Evolutionary conservation across 2,329 filamentous ascomycete species (phyloP).

Genomic region (Gnomoniopsis smithogilvyi): DNA sequence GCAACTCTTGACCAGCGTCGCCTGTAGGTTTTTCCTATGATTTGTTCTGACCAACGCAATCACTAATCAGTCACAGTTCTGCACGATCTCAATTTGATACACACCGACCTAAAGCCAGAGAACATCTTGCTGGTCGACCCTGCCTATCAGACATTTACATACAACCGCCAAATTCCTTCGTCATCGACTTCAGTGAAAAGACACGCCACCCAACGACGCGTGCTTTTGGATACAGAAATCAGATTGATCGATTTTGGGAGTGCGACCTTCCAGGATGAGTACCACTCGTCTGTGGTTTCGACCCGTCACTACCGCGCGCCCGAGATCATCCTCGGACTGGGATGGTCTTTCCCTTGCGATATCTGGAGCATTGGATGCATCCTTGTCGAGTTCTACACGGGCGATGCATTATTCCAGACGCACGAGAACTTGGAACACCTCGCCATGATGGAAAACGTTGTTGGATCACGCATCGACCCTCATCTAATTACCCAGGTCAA

Average conservation of each 20-base stretch:
- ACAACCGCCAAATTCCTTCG: slow-evolving; percentile 66
- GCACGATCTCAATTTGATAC: slow-evolving; percentile 94
- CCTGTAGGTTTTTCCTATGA: slow-evolving; percentile 65
- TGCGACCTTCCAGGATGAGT: slow-evolving; percentile 70
- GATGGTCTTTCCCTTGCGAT: slow-evolving; percentile 70
- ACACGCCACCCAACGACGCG: slow-evolving; percentile 60
- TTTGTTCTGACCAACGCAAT: neutral
- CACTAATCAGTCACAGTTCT: slow-evolving; percentile 59
- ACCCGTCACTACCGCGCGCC: slow-evolving; percentile 68
- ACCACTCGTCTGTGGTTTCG: slow-evolving; percentile 68
- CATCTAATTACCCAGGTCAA: slow-evolving; percentile 56
- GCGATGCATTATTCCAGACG: slow-evolving; percentile 68
- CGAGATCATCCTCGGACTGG: slow-evolving; percentile 67
- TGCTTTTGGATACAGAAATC: slow-evolving; percentile 67
- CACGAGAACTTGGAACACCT: slow-evolving; percentile 71
- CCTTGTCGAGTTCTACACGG: slow-evolving; percentile 69
- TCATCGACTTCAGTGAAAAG: slow-evolving; percentile 59
- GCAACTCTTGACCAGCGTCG: slow-evolving; percentile 96
- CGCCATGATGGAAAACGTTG: slow-evolving; percentile 73
- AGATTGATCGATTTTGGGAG: slow-evolving; percentile 70
- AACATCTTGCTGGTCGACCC: slow-evolving; percentile 67
- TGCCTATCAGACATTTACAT: slow-evolving; percentile 67
- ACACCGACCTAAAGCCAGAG: slow-evolving; percentile 75
- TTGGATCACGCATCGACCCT: slow-evolving; percentile 55
- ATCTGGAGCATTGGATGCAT: slow-evolving; percentile 75